Evolutionary conservation across 2,329 filamentous ascomycete genomes (phyloP).

Genomic region (Microdochium paspali): DNA sequence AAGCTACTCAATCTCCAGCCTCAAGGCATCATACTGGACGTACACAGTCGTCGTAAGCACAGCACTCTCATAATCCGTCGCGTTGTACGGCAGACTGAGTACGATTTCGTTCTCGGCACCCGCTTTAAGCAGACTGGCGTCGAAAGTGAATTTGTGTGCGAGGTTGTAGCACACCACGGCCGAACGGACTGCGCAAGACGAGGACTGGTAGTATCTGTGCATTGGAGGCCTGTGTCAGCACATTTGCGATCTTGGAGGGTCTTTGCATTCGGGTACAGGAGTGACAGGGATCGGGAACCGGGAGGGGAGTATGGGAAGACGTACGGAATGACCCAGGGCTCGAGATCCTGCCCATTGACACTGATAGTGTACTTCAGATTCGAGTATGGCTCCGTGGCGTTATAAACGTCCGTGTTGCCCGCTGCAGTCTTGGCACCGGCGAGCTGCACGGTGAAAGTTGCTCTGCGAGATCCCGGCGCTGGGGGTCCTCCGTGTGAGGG

Average conservation of each 20-base stretch:
- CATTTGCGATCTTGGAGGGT: too few species aligned
- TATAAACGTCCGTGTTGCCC: constrained; percentile 52
- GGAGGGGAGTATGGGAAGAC: constrained; percentile 1
- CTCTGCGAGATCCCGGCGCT: constrained; percentile 20
- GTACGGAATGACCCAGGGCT: constrained; percentile 46
- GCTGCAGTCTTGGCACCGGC: constrained; percentile 52
- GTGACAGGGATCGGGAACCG: not conserved
- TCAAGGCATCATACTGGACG: constrained; percentile 56
- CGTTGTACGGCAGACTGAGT: constrained; percentile 49
- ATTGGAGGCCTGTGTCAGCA: not conserved
- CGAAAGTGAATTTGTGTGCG: constrained; percentile 49
- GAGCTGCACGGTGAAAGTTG: constrained; percentile 53
- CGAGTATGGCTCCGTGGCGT: constrained; percentile 38
- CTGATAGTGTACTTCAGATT: constrained; percentile 39
- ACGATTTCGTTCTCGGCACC: constrained; percentile 43
- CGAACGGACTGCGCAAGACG: constrained; percentile 51
- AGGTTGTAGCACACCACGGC: constrained; percentile 54
- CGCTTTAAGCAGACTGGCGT: constrained; percentile 33
- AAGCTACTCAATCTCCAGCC: constrained; percentile 37
- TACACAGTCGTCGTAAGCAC: constrained; percentile 45
- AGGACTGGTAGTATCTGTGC: constrained; percentile 34
- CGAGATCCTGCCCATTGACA: constrained; percentile 29
- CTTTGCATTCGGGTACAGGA: too few species aligned
- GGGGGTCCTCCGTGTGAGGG: not conserved
- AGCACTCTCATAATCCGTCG: constrained; percentile 48